Evolutionary conservation across 805 yeast genomes (phyloP), one percentile per base, ranked within the genome.

Genomic region (Wickerhamiella shivajii): DNA sequence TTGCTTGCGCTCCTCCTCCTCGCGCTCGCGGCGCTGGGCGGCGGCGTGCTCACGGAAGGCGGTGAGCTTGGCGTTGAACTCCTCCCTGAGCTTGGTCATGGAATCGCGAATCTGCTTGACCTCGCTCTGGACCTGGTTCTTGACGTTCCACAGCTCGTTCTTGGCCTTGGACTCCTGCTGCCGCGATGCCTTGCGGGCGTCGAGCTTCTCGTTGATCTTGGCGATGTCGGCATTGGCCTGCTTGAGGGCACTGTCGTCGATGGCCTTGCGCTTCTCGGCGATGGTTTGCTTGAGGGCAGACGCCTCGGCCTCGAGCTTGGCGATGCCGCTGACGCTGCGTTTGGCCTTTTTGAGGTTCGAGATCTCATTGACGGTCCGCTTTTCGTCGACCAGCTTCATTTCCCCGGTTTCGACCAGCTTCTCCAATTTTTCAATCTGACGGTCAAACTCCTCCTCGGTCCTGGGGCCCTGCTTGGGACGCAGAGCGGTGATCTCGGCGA

Each of bases 311-410:
- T 83, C 95, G 47, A 70, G 69, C 48, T 71, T 69, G 51, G 74
- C 84, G 46, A 85, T 64, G 30, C 69, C 64, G 31, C 71, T 71
- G 53, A 81, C 79, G 55, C 77, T 85, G 56, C 77, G 77, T 51
- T 75, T 72, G 52, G 78, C 61, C 60, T 80, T 83, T 59, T 87
- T 74, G 56, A 90, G 69, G 29, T 74, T 57, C 33, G 83, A 68
- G 66, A 83, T 78, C 61, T 87, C 97, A 61, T 79, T 79, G 45
- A 90, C 72, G 44, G 66, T 59, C 52, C 74, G 68, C 63, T 81
- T 77, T 67, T 90, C 99, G 43, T 87, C 94, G 34, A 84, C 96
- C 51, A 90, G 71, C 47, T 80, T 71, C 53, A 90, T 65, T 29
- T 66, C 59, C 42, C 97, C 97, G 32, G 77, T 59, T 36, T 78